Conservation (phyloP, 495 filamentous ascomycete genomes). For the Aspergillus leporis region DNA sequence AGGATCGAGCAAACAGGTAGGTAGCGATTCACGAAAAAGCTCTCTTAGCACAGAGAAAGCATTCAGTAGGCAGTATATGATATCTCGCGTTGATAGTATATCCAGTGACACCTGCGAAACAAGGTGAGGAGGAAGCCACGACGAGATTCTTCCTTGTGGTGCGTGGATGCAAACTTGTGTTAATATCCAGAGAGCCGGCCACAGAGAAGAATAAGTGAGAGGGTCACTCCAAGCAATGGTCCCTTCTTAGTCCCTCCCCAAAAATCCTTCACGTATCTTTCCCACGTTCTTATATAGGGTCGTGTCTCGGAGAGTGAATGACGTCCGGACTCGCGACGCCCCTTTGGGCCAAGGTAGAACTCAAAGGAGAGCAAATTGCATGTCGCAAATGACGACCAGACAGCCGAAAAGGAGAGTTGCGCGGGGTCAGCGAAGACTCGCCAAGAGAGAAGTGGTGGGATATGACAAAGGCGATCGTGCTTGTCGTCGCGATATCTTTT, state of each 20-base stretch:
- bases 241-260: slow-evolving; percentile 1
- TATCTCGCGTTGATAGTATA: slow-evolving; percentile 4
- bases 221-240: not conserved
- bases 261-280: slow-evolving; percentile 6
- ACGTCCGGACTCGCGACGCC: slow-evolving; percentile 30
- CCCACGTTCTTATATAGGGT: slow-evolving; percentile 10
- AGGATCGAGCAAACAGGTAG: slow-evolving; percentile 4
- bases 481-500: slow-evolving; percentile 13
- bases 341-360: slow-evolving; percentile 19
- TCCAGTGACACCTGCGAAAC: slow-evolving; percentile 7
- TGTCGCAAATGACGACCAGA: slow-evolving; percentile 22
- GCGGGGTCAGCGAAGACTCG: not conserved
- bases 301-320: slow-evolving; percentile 22
- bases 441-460: slow-evolving; percentile 10
- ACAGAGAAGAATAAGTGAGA: slow-evolving; percentile 11
- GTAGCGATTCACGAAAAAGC: slow-evolving; percentile 3
- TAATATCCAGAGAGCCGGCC: slow-evolving; percentile 6
- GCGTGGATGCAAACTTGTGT: not conserved
- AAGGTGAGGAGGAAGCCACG: slow-evolving; percentile 30
- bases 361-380: slow-evolving; percentile 26
- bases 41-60: slow-evolving; percentile 11
- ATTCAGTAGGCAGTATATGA: slow-evolving; percentile 4
- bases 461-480: slow-evolving; percentile 6
- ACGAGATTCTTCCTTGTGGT: slow-evolving; percentile 13
- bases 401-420: not conserved